Evolutionary conservation across 1,139 yeast genomes (phyloP).

Genomic region (Protomyces gravidus): DNA sequence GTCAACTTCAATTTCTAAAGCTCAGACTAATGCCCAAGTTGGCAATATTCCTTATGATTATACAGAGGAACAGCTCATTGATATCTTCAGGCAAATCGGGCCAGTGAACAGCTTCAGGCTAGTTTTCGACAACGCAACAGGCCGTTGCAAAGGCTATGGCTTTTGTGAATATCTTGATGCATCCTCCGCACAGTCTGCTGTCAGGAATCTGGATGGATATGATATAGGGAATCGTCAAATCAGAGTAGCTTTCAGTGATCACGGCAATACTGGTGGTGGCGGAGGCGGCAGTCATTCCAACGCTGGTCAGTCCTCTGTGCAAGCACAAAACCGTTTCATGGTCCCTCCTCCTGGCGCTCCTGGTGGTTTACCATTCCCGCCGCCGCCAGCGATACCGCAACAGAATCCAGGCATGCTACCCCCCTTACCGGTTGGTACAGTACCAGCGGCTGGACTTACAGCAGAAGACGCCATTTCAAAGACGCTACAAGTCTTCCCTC

Average conservation of each 20-base stretch:
- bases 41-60: slow-evolving; percentile 70
- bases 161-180: slow-evolving; percentile 58
- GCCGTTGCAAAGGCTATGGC: slow-evolving; percentile 88
- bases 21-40: slow-evolving; percentile 42
- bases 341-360: slow-evolving; percentile 31
- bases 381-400: slow-evolving; percentile 19
- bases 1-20: neutral
- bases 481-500: slow-evolving; percentile 56
- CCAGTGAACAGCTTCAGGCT: slow-evolving; percentile 75
- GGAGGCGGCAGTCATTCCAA: slow-evolving; percentile 19
- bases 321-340: slow-evolving; percentile 14
- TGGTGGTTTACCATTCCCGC: slow-evolving; percentile 25
- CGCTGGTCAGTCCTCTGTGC: slow-evolving; percentile 33
- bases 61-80: slow-evolving; percentile 81
- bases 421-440: slow-evolving; percentile 31
- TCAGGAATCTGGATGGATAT: slow-evolving; percentile 77
- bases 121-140: slow-evolving; percentile 81
- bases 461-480: slow-evolving; percentile 60
- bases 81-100: slow-evolving; percentile 51
- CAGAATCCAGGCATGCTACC: slow-evolving; percentile 24
- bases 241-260: slow-evolving; percentile 56
- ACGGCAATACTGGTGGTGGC: slow-evolving; percentile 8
- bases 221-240: slow-evolving; percentile 66
- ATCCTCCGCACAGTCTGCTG: slow-evolving; percentile 88
- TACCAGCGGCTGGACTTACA: slow-evolving; percentile 47